Base-by-base conservation (phyloP, 2,329 filamentous ascomycete species). In the Lojkania enalia region DNA sequence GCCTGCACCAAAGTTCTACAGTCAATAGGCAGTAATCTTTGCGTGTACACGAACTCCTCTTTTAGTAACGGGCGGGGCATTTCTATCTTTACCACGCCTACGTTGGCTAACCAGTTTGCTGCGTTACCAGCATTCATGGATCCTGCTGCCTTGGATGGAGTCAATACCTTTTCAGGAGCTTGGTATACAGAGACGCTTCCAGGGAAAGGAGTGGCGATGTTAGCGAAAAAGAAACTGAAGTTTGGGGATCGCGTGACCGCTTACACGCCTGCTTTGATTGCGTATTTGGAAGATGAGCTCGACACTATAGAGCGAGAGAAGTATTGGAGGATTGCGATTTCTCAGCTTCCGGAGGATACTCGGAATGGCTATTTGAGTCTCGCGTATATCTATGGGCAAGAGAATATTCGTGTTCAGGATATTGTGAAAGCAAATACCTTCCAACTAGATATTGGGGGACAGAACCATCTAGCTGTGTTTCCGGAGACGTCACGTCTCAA, bases 401-500 rank as follows among this genome's bases (percentile, higher is more conserved):
- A 48, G 7, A 48, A 54, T 7, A 53, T 69, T 0, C 39, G 53
- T 1, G 51, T 60, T 5, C 66, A 69, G 31, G 66, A 69, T 46
- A 55, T 70, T 20, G 60, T 67, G 4, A 66, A 69, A 38, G 61
- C 61, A 25, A 70, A 70, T 39, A 63, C 64, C 0, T 70, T 70
- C 21, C 61, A 67, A 46, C 30, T 70, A 0, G 14, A 54, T 1
- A 15, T 68, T 18, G 51, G 41, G 0, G 65, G 59, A 1, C 45
- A 47, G 4, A 66, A 64, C 40, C 66, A 70, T 52, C 42, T 70
- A 0, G 63, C 61, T 1, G 49, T 70, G 0, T 74, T 70, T 20
- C 71, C 72, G 0, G 71, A 73, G 44, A 67, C 71, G 0, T 64
- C 63, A 16, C 49, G 70, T 15, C 48, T 73, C 23, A 74, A 75